These are phyloP conservation scores for Megacollybia marginata DNA, from an alignment of 768 basidiomycete species.

Conservation along the genomic window DNA sequence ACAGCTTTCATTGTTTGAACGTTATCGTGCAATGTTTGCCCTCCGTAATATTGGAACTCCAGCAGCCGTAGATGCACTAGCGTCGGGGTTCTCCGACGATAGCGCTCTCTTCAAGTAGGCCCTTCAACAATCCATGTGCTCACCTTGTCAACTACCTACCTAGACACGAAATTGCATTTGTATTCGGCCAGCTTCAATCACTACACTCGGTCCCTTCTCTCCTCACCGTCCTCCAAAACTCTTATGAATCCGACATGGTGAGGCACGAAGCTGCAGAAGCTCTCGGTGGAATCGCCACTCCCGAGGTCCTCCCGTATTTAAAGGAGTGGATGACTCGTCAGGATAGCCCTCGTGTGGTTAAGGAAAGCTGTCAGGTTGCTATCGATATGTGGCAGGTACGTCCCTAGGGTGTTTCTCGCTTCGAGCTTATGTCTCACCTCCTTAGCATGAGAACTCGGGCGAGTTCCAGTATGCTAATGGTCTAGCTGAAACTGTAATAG, in stretches of 20 bases:
- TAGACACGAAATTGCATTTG: conserved; percentile 97
- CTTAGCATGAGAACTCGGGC: conserved; percentile 61
- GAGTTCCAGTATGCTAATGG: conserved; percentile 61
- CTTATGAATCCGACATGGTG: conserved; percentile 88
- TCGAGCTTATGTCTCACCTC: not conserved
- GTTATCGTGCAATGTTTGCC: conserved; percentile 98
- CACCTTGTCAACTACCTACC: not conserved
- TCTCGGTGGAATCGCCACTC: conserved; percentile 92
- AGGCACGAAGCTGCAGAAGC: conserved; percentile 98
- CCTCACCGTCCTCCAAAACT: conserved; percentile 65
- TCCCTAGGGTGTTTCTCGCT: conserved; percentile 2
- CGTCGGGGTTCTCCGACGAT: conserved; percentile 82
- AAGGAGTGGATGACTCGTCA: conserved; percentile 75
- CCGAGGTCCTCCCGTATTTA: conserved; percentile 82
- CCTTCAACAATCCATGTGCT: not conserved
- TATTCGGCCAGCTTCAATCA: conserved; percentile 93
- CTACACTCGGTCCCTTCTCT: conserved; percentile 83
- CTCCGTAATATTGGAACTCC: conserved; percentile 87
- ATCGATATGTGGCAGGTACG: conserved; percentile 95
- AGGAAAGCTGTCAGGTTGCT: conserved; percentile 93
- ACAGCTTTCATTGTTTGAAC: conserved; percentile 71
- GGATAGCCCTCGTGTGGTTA: conserved; percentile 83
- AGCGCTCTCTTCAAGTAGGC: conserved; percentile 90
- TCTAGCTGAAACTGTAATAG: conserved; percentile 2
- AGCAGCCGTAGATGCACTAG: conserved; percentile 83